Evolutionary conservation across 768 basidiomycete species (phyloP), one percentile per base, ranked within the genome.

Genomic region (Auriculariales sp.): DNA sequence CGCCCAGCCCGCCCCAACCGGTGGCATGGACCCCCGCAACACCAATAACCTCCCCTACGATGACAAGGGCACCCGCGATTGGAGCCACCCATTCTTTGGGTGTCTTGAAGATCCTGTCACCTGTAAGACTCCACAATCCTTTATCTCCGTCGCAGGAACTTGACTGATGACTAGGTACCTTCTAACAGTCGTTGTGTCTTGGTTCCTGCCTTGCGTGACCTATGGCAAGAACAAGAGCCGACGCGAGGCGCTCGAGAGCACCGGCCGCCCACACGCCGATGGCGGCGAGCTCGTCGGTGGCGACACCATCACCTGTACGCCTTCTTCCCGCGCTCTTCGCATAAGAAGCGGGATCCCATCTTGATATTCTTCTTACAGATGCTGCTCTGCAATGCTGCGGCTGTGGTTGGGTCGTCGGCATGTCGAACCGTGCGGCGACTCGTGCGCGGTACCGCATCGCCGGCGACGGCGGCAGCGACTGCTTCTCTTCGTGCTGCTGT

Each of bases 361-460:
- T n/a, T n/a, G n/a, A n/a, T n/a, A n/a, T n/a, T n/a, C 17, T 15
- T 32, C 4, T 7, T 17, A 5, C 19, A 44, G 39, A 44, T 15
- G 39, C 6, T 25, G 39, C 39, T 19, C 39, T 44, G 7, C 39
- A 44, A 12, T 53, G 44, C 50, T 46, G 17, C 29, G 49, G 42
- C 11, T 15, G 36, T 28, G 52, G 54, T 27, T 55, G 48, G 39
- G 33, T 53, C 32, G 6, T 55, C n/a, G 39, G 39, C 22, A 56
- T 66, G 24, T 58, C 62, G 28, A 65, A 58, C 50, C 69, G 75
- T 47, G 62, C 63, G 4, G 57, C 59, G 28, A 56, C 70, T 48
- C 70, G 75, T 46, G 29, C 46, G 17, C 68, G 75, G 29, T 74
- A 75, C 58, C 61, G 61, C 44, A 73, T 78, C 58, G 63, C 64